These are phyloP conservation scores for Mycena maculata DNA, from an alignment of 768 basidiomycete species.

Conservation along the genomic window DNA sequence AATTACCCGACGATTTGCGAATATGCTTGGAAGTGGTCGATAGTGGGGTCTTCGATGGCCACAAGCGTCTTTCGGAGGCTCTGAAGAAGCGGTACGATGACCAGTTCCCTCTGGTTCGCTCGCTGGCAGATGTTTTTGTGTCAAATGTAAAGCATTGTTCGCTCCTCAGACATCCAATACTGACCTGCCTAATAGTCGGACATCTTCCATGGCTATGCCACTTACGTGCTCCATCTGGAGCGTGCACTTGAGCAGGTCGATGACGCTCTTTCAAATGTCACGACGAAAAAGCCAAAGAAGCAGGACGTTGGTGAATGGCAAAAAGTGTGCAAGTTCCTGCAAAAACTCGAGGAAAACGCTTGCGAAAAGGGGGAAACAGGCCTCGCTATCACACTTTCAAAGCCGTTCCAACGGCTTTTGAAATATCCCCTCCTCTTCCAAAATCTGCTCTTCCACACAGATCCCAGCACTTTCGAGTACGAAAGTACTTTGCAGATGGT, in stretches of 20 bases:
- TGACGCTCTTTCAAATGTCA: slow-evolving; percentile 72
- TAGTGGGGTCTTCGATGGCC: slow-evolving; percentile 89
- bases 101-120: slow-evolving; percentile 93
- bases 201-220: slow-evolving; percentile 93
- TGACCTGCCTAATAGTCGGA: slow-evolving; percentile 70
- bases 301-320: slow-evolving; percentile 84
- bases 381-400: slow-evolving; percentile 93
- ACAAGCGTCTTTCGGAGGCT: slow-evolving; percentile 85
- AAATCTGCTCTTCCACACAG: slow-evolving; percentile 95
- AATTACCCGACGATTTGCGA: slow-evolving; percentile 88
- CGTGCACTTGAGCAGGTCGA: slow-evolving; percentile 90
- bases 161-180: slow-evolving; percentile 20
- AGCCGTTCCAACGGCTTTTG: slow-evolving; percentile 95
- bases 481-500: slow-evolving; percentile 97
- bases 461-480: slow-evolving; percentile 97
- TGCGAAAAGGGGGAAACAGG: slow-evolving; percentile 92
- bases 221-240: slow-evolving; percentile 94
- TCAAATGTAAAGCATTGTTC: slow-evolving; percentile 75
- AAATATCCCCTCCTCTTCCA: slow-evolving; percentile 99
- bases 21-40: slow-evolving; percentile 89
- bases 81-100: slow-evolving; percentile 93
- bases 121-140: slow-evolving; percentile 96
- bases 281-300: slow-evolving; percentile 83
- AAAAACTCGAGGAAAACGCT: slow-evolving; percentile 83
- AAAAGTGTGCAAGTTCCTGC: slow-evolving; percentile 78